Evolutionary conservation across 441 rosid genomes (phyloP).

Genomic region (Cnidoscolus chayamansa): DNA sequence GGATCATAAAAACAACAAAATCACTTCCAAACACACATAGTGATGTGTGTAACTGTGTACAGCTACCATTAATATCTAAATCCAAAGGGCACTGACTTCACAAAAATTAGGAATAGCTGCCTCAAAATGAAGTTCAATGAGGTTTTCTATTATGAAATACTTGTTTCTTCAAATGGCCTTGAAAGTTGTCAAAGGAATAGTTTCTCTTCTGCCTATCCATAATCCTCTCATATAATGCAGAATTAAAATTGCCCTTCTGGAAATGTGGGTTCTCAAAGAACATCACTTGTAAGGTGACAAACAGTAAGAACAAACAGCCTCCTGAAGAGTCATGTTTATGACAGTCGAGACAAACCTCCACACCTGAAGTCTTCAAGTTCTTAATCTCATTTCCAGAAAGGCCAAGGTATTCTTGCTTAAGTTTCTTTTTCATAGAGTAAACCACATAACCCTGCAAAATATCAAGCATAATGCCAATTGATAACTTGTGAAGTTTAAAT

Average conservation of each 20-base stretch:
- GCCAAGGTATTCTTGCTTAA: slow-evolving; percentile 71
- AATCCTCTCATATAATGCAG: not conserved
- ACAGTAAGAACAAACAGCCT: slow-evolving; percentile 6
- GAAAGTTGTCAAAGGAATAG: not conserved
- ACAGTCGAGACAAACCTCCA: slow-evolving; percentile 55
- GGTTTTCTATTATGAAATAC: not conserved
- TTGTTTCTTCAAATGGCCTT: not conserved
- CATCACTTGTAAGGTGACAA: slow-evolving; percentile 4
- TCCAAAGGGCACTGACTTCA: not conserved
- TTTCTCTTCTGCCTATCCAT: not conserved
- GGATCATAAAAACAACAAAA: not conserved
- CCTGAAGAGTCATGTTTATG: not conserved
- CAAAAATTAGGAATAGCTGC: not conserved
- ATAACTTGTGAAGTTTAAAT: not conserved
- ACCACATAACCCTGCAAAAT: slow-evolving; percentile 75
- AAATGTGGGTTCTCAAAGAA: not conserved
- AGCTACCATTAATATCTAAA: not conserved
- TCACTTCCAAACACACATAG: not conserved
- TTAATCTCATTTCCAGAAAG: slow-evolving; percentile 64
- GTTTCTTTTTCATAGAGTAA: slow-evolving; percentile 68
- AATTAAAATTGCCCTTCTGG: not conserved
- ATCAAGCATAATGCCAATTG: slow-evolving; percentile 10
- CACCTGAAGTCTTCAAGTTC: slow-evolving; percentile 72
- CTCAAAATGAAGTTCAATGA: not conserved
- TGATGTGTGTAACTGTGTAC: too few relatives aligned